Evolutionary conservation across 441 rosid genomes (phyloP).

Genomic region (Pelargonium myrrhifolium): DNA sequence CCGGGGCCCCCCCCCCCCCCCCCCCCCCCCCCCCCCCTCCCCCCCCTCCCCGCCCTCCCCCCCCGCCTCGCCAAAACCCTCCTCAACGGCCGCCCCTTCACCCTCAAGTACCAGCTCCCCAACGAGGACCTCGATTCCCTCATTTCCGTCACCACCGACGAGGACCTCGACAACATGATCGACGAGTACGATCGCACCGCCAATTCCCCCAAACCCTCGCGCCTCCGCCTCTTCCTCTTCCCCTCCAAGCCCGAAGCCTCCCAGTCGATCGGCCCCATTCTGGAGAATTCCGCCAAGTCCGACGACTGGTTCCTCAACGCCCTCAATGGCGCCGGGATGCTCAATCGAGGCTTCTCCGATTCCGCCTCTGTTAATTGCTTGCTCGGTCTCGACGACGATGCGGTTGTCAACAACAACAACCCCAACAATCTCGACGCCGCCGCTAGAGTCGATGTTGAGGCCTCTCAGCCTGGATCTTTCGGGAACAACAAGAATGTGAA

Average conservation of each 20-base stretch:
- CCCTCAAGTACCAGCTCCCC: constrained; percentile 51
- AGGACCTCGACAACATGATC: no score
- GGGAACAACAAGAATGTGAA: constrained; percentile 36
- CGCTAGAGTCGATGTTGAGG: constrained; percentile 21
- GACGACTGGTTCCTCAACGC: constrained; percentile 90
- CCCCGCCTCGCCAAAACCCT: constrained; percentile 60
- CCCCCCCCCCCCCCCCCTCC: no score
- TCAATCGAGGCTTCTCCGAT: constrained; percentile 65
- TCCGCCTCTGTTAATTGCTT: constrained; percentile 63
- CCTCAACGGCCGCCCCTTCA: constrained; percentile 55
- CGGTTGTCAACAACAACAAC: constrained; percentile 26
- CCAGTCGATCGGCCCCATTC: constrained; percentile 61
- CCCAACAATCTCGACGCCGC: constrained; percentile 25
- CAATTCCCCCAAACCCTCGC: constrained; percentile 39
- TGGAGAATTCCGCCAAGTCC: constrained; percentile 53
- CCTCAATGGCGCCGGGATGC: constrained; percentile 51
- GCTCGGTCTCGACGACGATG: constrained; percentile 60
- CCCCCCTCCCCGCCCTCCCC: constrained; percentile 47
- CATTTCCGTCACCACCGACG: no score
- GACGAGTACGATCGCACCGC: constrained; percentile 25
- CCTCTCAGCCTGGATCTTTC: constrained; percentile 20
- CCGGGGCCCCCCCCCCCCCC: no score
- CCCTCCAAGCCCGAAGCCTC: constrained; percentile 63
- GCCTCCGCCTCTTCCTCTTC: constrained; percentile 75
- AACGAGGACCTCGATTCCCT: no score